Evolutionary conservation across 176 grass and related monocot genomes (phyloP).

Genomic region (Pontederia crassipes): DNA sequence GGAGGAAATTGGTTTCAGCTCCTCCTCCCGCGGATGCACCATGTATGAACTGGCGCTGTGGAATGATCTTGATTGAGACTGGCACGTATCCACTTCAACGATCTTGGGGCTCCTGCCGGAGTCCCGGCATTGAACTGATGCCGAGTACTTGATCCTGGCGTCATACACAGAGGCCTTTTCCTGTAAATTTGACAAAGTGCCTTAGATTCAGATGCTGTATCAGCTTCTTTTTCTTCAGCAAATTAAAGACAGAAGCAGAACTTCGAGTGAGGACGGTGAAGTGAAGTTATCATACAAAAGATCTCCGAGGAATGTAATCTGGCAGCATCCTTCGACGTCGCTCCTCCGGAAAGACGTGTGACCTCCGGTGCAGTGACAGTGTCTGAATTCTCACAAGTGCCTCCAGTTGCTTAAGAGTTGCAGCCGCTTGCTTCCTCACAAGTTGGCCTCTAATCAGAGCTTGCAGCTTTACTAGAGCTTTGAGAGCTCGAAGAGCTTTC

Average conservation of each 20-base stretch:
- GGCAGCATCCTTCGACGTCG: conserved; percentile 1
- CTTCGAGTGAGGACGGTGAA: conserved; percentile 15
- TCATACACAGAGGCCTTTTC: conserved; percentile 30
- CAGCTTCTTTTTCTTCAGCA: conserved; percentile 7
- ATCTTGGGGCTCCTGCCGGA: conserved; percentile 70
- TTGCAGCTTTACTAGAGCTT: conserved; percentile 79
- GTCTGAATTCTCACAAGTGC: conserved; percentile 60
- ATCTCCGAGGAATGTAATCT: background rate
- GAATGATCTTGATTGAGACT: conserved; percentile 27
- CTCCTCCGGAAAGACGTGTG: background rate
- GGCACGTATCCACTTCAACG: conserved; percentile 78
- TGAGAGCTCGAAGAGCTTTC: conserved; percentile 80
- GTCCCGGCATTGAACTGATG: conserved; percentile 32
- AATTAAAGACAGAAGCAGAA: background rate
- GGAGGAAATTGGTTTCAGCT: conserved; percentile 13
- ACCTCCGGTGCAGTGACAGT: conserved; percentile 5
- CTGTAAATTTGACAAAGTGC: conserved; percentile 18
- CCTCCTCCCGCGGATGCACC: background rate
- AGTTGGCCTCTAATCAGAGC: conserved; percentile 79
- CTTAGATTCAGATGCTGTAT: conserved; percentile 12
- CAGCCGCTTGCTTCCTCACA: conserved; percentile 68
- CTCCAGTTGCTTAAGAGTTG: conserved; percentile 55
- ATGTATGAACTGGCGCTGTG: background rate
- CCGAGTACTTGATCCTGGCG: conserved; percentile 5
- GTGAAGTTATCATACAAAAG: too few species aligned